These are phyloP conservation scores for Cercospora canescens DNA, from an alignment of 2,329 filamentous ascomycete genomes.

Conservation along the genomic window DNA sequence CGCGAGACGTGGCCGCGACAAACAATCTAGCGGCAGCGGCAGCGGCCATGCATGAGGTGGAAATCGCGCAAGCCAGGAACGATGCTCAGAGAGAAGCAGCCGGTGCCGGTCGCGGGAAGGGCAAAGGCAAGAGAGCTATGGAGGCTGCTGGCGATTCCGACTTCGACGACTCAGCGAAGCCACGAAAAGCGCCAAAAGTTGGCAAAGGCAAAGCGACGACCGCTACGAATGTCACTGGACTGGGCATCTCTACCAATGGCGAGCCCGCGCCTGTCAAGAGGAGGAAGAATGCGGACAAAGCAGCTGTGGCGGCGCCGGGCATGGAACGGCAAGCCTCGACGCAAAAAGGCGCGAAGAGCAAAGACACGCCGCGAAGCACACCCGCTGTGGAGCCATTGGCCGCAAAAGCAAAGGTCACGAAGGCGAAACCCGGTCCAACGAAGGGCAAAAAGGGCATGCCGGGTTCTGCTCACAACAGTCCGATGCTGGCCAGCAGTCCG, in stretches of 20 bases:
- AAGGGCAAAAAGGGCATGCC: conserved; percentile 74
- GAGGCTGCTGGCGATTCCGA: conserved; percentile 72
- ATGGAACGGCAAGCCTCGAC: conserved; percentile 70
- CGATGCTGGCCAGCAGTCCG: conserved; percentile 50
- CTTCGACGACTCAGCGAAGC: conserved; percentile 63
- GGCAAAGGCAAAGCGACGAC: conserved; percentile 66
- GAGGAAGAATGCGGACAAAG: conserved; percentile 77
- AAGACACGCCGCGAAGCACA: conserved; percentile 67
- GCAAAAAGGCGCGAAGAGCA: conserved; percentile 36
- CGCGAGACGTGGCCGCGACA: conserved; percentile 74
- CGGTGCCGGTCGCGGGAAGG: conserved; percentile 59
- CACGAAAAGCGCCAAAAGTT: conserved; percentile 64
- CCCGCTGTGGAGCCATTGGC: conserved; percentile 64
- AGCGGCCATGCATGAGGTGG: conserved; percentile 74
- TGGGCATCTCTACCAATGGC: conserved; percentile 65
- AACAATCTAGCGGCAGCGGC: conserved; percentile 70
- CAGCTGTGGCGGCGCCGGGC: conserved; percentile 41
- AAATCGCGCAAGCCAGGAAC: conserved; percentile 76
- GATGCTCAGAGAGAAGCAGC: conserved; percentile 68
- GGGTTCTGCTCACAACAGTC: conserved; percentile 34
- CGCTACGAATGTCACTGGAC: conserved; percentile 40
- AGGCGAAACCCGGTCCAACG: conserved; percentile 64
- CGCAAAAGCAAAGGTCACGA: conserved; percentile 73
- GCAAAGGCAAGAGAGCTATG: conserved; percentile 61
- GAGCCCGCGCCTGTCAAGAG: conserved; percentile 73